Percentiles rank a stretch among this genome's conserved stretches.
These are phyloP conservation scores for Melocanna baccifera DNA, from an alignment of 176 grass and related monocot genomes.

Conservation along the genomic window DNA sequence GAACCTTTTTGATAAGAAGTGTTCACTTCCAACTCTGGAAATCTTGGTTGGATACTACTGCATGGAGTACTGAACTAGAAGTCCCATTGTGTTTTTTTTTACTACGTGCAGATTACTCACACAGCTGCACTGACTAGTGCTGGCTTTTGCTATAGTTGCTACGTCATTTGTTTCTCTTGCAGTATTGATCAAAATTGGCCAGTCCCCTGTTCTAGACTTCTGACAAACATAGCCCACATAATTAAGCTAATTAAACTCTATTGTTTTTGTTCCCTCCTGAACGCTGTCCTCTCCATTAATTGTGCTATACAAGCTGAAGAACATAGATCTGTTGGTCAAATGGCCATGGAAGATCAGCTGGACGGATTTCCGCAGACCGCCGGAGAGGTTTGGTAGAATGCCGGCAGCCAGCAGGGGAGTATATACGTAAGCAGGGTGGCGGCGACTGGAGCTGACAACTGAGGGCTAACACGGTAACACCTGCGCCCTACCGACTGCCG, in stretches of 20 bases:
- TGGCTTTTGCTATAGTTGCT: background rate
- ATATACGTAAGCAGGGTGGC: background rate
- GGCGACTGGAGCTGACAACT: background rate
- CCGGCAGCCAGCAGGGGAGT: background rate
- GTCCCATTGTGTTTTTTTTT: background rate
- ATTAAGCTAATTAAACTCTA: background rate
- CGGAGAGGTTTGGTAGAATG: background rate
- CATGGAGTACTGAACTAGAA: background rate
- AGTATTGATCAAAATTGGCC: background rate
- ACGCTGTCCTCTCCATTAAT: background rate
- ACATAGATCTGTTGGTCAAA: background rate
- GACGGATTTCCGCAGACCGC: background rate
- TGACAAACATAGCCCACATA: background rate
- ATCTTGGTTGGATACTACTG: background rate
- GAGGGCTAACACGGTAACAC: background rate
- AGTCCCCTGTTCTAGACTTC: background rate
- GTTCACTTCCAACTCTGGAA: background rate
- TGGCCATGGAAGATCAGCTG: background rate
- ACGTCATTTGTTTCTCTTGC: background rate
- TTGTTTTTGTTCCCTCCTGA: background rate
- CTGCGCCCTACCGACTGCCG: background rate
- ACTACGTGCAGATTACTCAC: background rate
- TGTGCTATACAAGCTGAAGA: slow-evolving; percentile 1
- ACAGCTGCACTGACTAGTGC: background rate
- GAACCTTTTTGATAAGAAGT: background rate